phyloP scores from a whole-genome alignment of 2,329 filamentous ascomycete species.

The Arthrobotrys megalospora region DNA sequence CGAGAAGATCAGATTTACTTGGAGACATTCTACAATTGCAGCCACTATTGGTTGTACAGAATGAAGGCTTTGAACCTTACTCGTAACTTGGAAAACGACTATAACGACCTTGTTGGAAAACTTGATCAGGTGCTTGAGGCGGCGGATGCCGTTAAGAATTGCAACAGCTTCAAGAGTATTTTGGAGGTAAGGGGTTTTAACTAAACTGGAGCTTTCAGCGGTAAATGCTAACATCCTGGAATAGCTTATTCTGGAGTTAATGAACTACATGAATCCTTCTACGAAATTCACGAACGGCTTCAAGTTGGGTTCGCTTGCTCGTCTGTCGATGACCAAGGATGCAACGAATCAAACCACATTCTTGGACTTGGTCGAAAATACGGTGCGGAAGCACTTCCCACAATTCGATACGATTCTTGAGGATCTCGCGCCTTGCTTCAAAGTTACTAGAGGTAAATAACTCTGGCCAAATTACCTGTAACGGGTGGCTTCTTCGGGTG shows the following conservation, averaged over 20 bases:
- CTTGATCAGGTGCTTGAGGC: slow-evolving; percentile 88
- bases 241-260: slow-evolving; percentile 89
- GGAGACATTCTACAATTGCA: slow-evolving; percentile 91
- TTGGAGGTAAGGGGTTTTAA: slow-evolving; percentile 72
- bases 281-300: slow-evolving; percentile 99
- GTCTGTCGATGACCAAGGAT: slow-evolving; percentile 97
- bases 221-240: slow-evolving; percentile 14
- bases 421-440: slow-evolving; percentile 75
- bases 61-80: slow-evolving; percentile 90
- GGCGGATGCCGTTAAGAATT: slow-evolving; percentile 90
- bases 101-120: slow-evolving; percentile 89
- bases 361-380: slow-evolving; percentile 94
- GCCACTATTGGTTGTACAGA: slow-evolving; percentile 98
- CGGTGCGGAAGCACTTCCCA: slow-evolving; percentile 94
- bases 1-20: slow-evolving; percentile 96
- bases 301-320: slow-evolving; percentile 93
- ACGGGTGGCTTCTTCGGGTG: neutral
- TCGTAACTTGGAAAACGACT: slow-evolving; percentile 88
- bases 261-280: slow-evolving; percentile 99
- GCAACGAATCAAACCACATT: slow-evolving; percentile 98
- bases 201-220: neutral
- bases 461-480: neutral
- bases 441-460: slow-evolving; percentile 59
- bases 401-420: slow-evolving; percentile 92
- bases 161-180: slow-evolving; percentile 94